Base-by-base conservation (phyloP, 108 stramenopile genomes). In the Discostella stelligeroides region DNA sequence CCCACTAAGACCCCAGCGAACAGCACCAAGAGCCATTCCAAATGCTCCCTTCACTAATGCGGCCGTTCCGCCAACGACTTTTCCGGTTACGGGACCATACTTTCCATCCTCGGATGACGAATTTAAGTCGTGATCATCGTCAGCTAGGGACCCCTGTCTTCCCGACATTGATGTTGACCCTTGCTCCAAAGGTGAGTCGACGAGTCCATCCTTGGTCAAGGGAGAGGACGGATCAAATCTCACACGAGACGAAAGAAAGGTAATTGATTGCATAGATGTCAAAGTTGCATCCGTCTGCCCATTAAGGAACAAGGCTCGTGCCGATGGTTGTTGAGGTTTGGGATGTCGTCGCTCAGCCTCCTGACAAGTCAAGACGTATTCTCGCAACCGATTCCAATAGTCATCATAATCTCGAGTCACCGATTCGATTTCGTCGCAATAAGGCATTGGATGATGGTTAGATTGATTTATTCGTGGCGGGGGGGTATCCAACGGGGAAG, bases 21-120 rank as follows among this genome's bases (percentile, higher is more conserved):
- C 66, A 30, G 83, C 83, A 1, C 81, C 86, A 10, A 85, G 40
- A 11, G 81, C 84, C 18, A 53, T 57, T 18, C 82, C 82, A 10
- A 83, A 38, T n/a, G 83, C 76, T 18, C 86, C 86, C 43, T 76
- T 73, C 47, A 86, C 73, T 13, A 86, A 51, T 39, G 81, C 81
- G 51, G 79, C 79, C 10, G 85, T 82, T 3, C 74, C 74, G 24
- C 73, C 83, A 5, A 84, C 74, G 14, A 86, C 81, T 21, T 68
- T 46, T 41, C 82, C 78, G 0, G 68, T 58, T 27, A 66, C 50
- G 27, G 68, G 51, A 13, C 77, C 73, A 51, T 78, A 73, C 2
- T 23, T 4, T 15, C 56, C 66, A 57, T 58, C 67, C 37, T 82
- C 76, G 51, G 61, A 59, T 58, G 67, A 75, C 21, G 50, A 42